phyloP scores from a whole-genome alignment of 1,284 basidiomycete genomes.

The Coniferiporia weirii region DNA sequence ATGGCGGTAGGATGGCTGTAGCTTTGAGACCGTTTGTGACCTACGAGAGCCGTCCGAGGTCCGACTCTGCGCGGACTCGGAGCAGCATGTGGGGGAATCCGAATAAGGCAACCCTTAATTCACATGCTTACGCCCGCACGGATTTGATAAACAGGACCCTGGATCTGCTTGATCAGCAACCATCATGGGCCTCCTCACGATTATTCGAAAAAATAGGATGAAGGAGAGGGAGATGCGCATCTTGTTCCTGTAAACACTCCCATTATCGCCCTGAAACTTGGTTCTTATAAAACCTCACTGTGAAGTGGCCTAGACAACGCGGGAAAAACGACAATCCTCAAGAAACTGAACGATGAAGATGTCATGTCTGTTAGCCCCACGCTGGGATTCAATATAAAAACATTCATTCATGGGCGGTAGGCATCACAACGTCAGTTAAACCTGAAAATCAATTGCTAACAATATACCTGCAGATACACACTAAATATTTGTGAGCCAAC shows the following conservation, averaged over 20 bases:
- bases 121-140: neutral
- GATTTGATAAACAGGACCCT: too few relatives aligned
- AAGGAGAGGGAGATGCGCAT: slow-evolving; percentile 96
- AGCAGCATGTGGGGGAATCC: neutral
- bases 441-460: neutral
- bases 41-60: too few relatives aligned
- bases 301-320: slow-evolving; percentile 95
- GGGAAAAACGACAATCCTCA: slow-evolving; percentile 97
- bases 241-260: slow-evolving; percentile 73
- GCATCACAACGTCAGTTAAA: slow-evolving; percentile 27
- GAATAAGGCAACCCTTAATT: neutral
- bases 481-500: slow-evolving; percentile 77
- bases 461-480: slow-evolving; percentile 60
- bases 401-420: slow-evolving; percentile 85
- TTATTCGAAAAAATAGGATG: slow-evolving; percentile 93
- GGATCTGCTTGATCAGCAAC: neutral
- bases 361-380: slow-evolving; percentile 88
- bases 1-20: neutral
- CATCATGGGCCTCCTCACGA: slow-evolving; percentile 86
- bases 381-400: slow-evolving; percentile 98
- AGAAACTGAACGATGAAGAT: slow-evolving; percentile 89
- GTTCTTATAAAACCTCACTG: neutral
- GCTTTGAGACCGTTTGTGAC: too few relatives aligned
- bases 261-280: neutral
- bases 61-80: too few relatives aligned